Conservation (phyloP, 202 grass and related monocot genomes). For the Zizania palustris region DNA sequence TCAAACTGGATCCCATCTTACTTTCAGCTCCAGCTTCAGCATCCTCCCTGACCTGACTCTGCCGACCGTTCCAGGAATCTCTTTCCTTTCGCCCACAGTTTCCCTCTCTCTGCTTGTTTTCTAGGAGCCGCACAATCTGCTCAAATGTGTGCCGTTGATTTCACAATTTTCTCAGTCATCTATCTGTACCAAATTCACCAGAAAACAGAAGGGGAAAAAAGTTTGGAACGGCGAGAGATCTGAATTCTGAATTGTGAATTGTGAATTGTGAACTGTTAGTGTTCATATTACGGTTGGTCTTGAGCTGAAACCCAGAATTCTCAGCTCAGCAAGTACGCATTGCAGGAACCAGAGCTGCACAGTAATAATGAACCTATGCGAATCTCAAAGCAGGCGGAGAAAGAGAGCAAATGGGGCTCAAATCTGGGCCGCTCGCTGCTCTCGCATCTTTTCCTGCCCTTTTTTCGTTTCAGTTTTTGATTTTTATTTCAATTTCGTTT, state of each 20-base stretch:
- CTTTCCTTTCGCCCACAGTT: neutral
- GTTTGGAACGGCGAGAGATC: too few relatives aligned
- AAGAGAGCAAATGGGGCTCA: neutral
- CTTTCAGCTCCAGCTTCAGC: too few relatives aligned
- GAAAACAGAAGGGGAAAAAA: too few relatives aligned
- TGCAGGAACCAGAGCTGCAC: too few relatives aligned
- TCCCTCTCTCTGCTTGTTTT: neutral
- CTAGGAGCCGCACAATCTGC: neutral
- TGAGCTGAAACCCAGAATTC: neutral
- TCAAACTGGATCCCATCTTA: neutral
- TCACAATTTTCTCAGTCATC: neutral
- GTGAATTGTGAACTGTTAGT: too few relatives aligned
- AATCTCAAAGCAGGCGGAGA: conserved; percentile 3
- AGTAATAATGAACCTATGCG: neutral
- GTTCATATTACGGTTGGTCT: too few relatives aligned
- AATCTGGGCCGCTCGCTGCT: neutral
- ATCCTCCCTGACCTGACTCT: too few relatives aligned
- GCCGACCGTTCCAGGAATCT: too few relatives aligned
- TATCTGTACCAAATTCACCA: too few relatives aligned
- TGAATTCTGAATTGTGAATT: too few relatives aligned
- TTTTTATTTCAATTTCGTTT: conserved; percentile 40
- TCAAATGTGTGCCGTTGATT: neutral
- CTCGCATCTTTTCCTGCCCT: neutral
- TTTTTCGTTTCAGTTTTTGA: conserved; percentile 22
- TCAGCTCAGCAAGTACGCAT: neutral